Conservation (phyloP, 208 protist genomes). For the Acanthamoeba triangularis region DNA sequence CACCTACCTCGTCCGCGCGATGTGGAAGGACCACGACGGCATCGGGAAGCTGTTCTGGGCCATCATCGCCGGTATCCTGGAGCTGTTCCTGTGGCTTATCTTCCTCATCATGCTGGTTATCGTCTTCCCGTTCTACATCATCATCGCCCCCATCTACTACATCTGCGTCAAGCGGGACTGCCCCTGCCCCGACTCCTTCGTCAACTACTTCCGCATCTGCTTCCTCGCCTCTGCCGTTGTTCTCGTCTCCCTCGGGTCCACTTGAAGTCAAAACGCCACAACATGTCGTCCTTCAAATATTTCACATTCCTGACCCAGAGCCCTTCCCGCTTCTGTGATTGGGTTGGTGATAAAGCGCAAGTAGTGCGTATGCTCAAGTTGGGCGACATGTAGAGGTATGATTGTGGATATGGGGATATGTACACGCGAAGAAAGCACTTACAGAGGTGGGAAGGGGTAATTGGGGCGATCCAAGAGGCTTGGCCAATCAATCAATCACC, state of each 20-base stretch:
- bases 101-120: conserved; percentile 10
- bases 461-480: too few species aligned
- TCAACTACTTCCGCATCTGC: conserved; percentile 11
- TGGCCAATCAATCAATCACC: too few species aligned
- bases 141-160: background rate
- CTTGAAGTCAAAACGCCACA: too few species aligned
- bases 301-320: too few species aligned
- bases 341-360: too few species aligned
- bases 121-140: background rate
- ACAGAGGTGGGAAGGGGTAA: too few species aligned
- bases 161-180: background rate
- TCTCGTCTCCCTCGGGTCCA: background rate
- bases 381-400: too few species aligned
- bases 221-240: background rate
- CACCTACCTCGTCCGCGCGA: background rate
- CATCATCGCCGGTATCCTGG: background rate
- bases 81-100: background rate
- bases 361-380: too few species aligned
- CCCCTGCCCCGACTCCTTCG: background rate
- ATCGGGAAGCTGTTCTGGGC: background rate
- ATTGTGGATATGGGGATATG: too few species aligned
- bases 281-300: too few species aligned
- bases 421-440: too few species aligned
- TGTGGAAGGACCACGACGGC: background rate
- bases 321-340: too few species aligned